These are phyloP conservation scores for Solanum hybrid DNA, from an alignment of 305 asterid species.

Conservation along the genomic window DNA sequence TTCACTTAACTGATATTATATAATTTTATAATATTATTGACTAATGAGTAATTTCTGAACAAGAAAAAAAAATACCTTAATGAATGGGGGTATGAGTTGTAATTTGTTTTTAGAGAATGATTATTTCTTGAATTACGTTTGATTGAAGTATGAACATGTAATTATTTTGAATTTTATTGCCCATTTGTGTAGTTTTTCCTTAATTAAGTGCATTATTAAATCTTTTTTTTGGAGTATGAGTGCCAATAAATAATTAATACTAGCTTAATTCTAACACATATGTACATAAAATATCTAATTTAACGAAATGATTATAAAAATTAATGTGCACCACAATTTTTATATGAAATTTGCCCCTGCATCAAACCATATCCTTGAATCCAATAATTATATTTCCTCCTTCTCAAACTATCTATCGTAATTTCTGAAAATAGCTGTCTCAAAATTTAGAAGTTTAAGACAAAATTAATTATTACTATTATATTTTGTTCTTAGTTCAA, in stretches of 20 bases:
- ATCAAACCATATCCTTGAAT: not conserved
- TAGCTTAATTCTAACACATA: not conserved
- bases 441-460: not conserved
- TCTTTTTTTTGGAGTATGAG: not conserved
- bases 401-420: not conserved
- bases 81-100: too few relatives aligned
- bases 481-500: not conserved
- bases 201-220: not conserved
- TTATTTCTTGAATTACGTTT: too few relatives aligned
- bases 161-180: too few relatives aligned
- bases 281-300: not conserved
- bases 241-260: not conserved
- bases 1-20: too few relatives aligned
- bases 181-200: too few relatives aligned
- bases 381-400: too few relatives aligned
- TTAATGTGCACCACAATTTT: not conserved
- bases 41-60: too few relatives aligned
- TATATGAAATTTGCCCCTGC: not conserved
- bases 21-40: too few relatives aligned
- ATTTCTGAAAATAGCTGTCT: not conserved
- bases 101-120: too few relatives aligned
- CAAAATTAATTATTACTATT: not conserved
- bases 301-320: not conserved
- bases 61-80: too few relatives aligned
- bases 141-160: too few relatives aligned